A percentile compares a stretch with the other conserved stretches of the same genome.
phyloP scores from a whole-genome alignment of 2,329 filamentous ascomycete genomes.

The Amauroascus niger region DNA sequence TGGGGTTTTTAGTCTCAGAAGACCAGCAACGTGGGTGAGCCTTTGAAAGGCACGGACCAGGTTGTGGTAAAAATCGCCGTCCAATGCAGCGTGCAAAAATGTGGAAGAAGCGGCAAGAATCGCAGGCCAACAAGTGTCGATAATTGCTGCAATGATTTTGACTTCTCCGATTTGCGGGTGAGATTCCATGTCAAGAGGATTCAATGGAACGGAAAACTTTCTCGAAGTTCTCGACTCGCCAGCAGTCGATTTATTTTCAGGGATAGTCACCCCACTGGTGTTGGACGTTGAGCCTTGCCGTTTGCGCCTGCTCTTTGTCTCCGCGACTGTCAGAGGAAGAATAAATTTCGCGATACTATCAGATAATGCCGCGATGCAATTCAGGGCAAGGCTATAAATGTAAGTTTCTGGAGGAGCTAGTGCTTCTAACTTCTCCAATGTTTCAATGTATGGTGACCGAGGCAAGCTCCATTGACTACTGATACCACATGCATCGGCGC shows the following conservation, averaged over 20 bases:
- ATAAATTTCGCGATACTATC: slow-evolving; percentile 91
- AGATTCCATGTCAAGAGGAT: slow-evolving; percentile 66
- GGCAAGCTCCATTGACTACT: slow-evolving; percentile 86
- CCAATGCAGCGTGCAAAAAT: slow-evolving; percentile 82
- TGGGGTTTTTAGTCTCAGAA: slow-evolving; percentile 73
- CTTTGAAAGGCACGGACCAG: slow-evolving; percentile 90
- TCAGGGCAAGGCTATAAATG: slow-evolving; percentile 76
- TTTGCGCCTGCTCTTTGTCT: slow-evolving; percentile 47
- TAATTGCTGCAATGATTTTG: slow-evolving; percentile 66
- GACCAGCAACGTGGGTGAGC: slow-evolving; percentile 85
- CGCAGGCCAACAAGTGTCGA: slow-evolving; percentile 91
- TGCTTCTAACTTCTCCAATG: slow-evolving; percentile 83
- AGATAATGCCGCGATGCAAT: slow-evolving; percentile 80
- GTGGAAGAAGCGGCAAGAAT: slow-evolving; percentile 91
- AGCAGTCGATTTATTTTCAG: slow-evolving; percentile 21
- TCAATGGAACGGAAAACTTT: slow-evolving; percentile 51
- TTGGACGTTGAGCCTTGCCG: slow-evolving; percentile 27
- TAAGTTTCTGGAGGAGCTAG: slow-evolving; percentile 84
- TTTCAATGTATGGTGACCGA: slow-evolving; percentile 79
- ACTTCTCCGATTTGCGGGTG: slow-evolving; percentile 64
- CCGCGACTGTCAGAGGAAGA: slow-evolving; percentile 78
- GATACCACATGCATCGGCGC: slow-evolving; percentile 61
- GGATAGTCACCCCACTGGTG: slow-evolving; percentile 31
- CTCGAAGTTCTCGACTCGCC: slow-evolving; percentile 20
- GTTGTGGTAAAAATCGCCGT: slow-evolving; percentile 87